Conservation (phyloP, 495 filamentous ascomycete genomes). For the Pseudevernia furfuracea region DNA sequence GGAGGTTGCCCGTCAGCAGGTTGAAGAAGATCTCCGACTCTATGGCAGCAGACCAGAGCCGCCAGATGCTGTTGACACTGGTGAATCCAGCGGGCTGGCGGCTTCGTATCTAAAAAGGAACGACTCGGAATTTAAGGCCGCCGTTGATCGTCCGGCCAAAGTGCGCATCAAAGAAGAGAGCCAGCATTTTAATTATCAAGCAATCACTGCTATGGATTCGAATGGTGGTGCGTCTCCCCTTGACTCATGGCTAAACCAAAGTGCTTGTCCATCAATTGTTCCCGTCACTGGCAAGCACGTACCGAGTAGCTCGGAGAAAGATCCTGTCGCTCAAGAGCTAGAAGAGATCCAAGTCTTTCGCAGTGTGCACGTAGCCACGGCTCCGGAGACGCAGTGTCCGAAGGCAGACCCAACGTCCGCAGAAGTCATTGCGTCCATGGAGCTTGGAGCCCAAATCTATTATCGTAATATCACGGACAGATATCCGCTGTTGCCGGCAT, state of each 20-base stretch:
- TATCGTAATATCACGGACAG: conserved; percentile 22
- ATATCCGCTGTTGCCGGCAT: conserved; percentile 18
- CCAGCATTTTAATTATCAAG: conserved; percentile 8
- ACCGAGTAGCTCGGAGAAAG: neutral
- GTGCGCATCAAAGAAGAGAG: neutral
- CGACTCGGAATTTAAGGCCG: conserved; percentile 4
- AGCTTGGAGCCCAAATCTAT: conserved; percentile 17
- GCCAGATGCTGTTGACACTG: conserved; percentile 8
- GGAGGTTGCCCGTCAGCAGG: conserved; percentile 10
- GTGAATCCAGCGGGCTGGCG: too few relatives aligned
- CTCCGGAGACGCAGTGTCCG: neutral
- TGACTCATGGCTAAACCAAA: conserved; percentile 26
- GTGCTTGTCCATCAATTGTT: conserved; percentile 20
- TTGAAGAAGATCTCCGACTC: conserved; percentile 18
- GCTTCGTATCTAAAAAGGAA: too few relatives aligned
- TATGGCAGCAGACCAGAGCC: conserved; percentile 21
- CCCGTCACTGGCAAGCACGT: neutral
- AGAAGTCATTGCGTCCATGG: neutral
- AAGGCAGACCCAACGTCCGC: too few relatives aligned
- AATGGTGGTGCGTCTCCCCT: conserved; percentile 19
- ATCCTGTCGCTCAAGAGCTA: conserved; percentile 14
- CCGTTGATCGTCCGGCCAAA: conserved; percentile 8
- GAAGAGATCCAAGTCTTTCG: conserved; percentile 22
- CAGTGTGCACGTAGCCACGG: conserved; percentile 17
- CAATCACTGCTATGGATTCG: conserved; percentile 22